Evolutionary conservation across 176 grass and related monocot species (phyloP), one percentile per base, ranked within the genome.

Genomic region (Pharus latifolius): DNA sequence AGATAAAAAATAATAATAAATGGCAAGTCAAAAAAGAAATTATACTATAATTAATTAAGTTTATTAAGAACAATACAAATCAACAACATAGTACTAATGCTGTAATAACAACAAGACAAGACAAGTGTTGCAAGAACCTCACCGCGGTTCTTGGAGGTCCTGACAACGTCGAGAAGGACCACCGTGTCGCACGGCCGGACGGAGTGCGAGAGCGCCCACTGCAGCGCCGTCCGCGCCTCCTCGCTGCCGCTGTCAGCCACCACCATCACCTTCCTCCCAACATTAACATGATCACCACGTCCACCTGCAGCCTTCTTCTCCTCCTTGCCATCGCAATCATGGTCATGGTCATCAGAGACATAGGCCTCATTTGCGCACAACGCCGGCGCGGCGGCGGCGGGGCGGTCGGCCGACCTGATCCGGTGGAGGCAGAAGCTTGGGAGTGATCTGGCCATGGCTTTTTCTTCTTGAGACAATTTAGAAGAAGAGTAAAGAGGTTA

Each of bases 191-290:
- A 68, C 0, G 71, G 70, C 43, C 84, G 82, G 22, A 88, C 75
- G 18, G 92, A 74, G 66, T 91, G 88, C 25, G 92, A 88, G 34
- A 96, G 88, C 54, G 82, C 85, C 92, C 88, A 96, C 26, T 83
- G 78, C 60, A 96, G 61, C 25, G 84, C 88, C 44, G 88, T 88
- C 50, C 81, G 83, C 1, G 92, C 82, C 54, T 91, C 88, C 27
- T 66, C 75, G 53, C 79, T 27, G 20, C 48, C 69, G 34, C 67
- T 48, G 68, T 91, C 84, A 0, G 62, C 82, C 50, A 80, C 84
- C 46, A 96, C 80, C 67, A 96, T 84, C 61, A 91, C 86, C 84
- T 80, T 85, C 54, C 84, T 88, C 10, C 74, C 63, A 27, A 73
- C 56, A 2, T 30, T 64, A 5, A 47, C 41, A 25, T 56, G 56